Base-by-base conservation (phyloP, 2,329 filamentous ascomycete species). In the Fonsecaea nubica region DNA sequence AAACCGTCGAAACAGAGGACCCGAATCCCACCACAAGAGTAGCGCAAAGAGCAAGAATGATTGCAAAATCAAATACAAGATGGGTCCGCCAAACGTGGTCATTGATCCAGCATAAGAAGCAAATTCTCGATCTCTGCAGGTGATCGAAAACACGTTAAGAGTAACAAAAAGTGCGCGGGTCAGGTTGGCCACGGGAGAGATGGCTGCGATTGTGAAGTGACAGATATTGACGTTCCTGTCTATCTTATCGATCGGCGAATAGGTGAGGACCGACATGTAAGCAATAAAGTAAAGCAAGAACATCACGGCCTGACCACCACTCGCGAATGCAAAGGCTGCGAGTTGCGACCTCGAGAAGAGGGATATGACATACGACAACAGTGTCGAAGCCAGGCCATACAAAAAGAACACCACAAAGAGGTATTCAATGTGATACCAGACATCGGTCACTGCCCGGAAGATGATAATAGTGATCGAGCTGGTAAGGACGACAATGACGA, bases 371-470 rank as follows among this genome's bases (percentile, higher is more conserved):
- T 97, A 97, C 1, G 90, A 86, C 59, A 93, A 81, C 2, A 96
- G 80, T 2, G 87, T 92, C 0, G 92, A 90, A 0, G 91, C 87
- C 5, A 97, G 78, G 0, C 92, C 92, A 75, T 94, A 97, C 0
- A 97, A 84, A 64, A 90, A 85, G 70, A 97, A 88, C 45, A 96
- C 84, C 12, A 94, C 78, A 75, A 96, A 96, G 9, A 97, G 80
- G 75, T 96, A 96, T 50, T 88, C 91, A 4, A 93, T 82, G 64
- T 90, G 85, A 72, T 92, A 97, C 88, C 91, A 96, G 4, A 89
- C 84, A 63, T 82, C 76, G 30, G 81, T 82, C 30, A 86, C 78
- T 1, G 84, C 86, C 0, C 85, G 86, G 77, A 93, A 93, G 25
- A 96, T 86, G 32, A 87, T 86, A 25, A 89, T 87, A 8, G 87